These are phyloP conservation scores for Aphanoascus verrucosus DNA, from an alignment of 2,329 filamentous ascomycete genomes.

Conservation along the genomic window DNA sequence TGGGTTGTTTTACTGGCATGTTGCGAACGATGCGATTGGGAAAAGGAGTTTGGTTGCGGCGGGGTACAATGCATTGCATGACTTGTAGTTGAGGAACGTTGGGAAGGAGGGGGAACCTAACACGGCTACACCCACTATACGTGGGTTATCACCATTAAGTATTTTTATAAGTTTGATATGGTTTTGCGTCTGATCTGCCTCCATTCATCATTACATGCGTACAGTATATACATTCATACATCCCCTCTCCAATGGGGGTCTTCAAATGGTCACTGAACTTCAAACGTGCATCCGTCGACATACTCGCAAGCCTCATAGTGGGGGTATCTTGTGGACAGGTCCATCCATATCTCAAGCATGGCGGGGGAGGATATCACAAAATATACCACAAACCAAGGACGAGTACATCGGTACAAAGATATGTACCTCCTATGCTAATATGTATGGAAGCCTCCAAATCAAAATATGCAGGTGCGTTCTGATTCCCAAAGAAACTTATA, in stretches of 20 bases:
- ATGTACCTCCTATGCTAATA: background rate
- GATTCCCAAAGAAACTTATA: background rate
- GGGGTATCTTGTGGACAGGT: background rate
- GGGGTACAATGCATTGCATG: constrained; percentile 47
- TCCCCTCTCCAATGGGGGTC: background rate
- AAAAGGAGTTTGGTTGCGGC: constrained; percentile 49
- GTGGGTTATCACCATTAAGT: no score
- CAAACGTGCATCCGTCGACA: no score
- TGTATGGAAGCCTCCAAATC: background rate
- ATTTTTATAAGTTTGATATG: no score
- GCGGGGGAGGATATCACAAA: background rate
- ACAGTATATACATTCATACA: background rate
- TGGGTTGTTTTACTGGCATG: constrained; percentile 73
- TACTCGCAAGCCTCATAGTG: background rate
- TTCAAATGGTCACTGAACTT: no score
- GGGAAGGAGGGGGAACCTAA: background rate
- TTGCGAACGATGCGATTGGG: constrained; percentile 54
- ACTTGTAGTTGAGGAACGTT: constrained; percentile 25
- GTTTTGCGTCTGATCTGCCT: background rate
- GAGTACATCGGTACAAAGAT: background rate
- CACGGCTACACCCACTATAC: background rate
- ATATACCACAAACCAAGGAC: background rate
- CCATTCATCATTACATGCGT: background rate
- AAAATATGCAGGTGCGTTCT: background rate
- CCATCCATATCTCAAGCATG: background rate